Evolutionary conservation across 768 basidiomycete genomes (phyloP), one percentile per base, ranked within the genome.

Genomic region (Ramaria sp.): DNA sequence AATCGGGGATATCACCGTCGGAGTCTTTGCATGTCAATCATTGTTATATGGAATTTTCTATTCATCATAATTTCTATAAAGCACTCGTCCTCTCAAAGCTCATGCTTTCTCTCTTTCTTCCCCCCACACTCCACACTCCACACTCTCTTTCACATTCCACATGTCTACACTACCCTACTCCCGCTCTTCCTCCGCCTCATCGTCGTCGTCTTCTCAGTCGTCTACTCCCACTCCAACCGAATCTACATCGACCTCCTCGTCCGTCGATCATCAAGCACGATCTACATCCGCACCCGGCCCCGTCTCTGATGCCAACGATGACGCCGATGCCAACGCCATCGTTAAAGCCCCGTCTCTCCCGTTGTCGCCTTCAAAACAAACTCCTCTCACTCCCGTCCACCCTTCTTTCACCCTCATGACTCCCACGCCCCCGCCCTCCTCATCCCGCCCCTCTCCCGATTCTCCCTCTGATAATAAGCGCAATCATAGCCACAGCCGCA

Each of bases 101-200:
- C 6, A 7, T 41, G 3, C 27, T 47, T 24, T 47, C 28, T 22
- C 45, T 30, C 45, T 24, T 24, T 30, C 22, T 30, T n/a, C 22
- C 45, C 3, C 45, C 22, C 28, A 8, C 24, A 43, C 42, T 13
- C 42, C n/a, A 9, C 15, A 43, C 42, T 10, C 24, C n/a, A 2
- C 18, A 43, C 42, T 13, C 10, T 43, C 42, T 4, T 43, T 20
- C 24, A 18, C 18, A 43, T 10, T 10, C 42, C 16, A 20, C 45
- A 47, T 30, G 28, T 47, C 45, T 24, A 47, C 32, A 34, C 32
- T 37, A 56, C 16, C 53, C 4, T 5, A 42, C 36, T 28, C 56
- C 53, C 37, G 53, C 25, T 44, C 52, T 57, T 43, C 48, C 27
- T 50, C 48, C 48, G 48, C 48, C 34, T 37, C 48, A 9, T 48